These are phyloP conservation scores for Eragrostis tef DNA, from an alignment of 202 grass and related monocot genomes.

Conservation along the genomic window DNA sequence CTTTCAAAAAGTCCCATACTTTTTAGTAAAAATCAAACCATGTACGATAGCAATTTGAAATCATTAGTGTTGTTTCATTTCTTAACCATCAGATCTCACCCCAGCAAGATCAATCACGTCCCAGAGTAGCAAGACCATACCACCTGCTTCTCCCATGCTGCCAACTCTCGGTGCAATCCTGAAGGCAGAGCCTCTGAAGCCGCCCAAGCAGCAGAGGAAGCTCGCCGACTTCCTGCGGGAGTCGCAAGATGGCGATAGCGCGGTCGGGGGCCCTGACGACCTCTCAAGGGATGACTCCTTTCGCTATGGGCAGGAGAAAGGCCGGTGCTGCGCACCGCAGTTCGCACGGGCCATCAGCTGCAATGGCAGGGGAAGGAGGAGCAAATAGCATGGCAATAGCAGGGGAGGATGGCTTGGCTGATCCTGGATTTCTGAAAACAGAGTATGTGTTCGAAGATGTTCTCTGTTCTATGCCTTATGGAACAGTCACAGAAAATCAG, in stretches of 20 bases:
- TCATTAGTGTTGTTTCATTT: background rate
- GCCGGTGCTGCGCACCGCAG: constrained; percentile 45
- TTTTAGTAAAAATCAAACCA: background rate
- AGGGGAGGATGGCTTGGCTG: background rate
- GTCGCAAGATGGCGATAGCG: constrained; percentile 29
- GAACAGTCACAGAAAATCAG: constrained; percentile 12
- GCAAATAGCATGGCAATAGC: background rate
- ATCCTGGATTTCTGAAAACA: background rate
- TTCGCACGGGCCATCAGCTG: constrained; percentile 27
- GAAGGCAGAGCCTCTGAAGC: constrained; percentile 39
- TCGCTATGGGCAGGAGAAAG: background rate
- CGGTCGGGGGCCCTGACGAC: background rate
- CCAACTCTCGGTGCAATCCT: constrained; percentile 47
- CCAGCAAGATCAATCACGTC: constrained; percentile 42
- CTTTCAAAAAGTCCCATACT: background rate
- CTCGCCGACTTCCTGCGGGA: constrained; percentile 51
- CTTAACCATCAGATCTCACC: constrained; percentile 36
- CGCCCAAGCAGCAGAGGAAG: background rate
- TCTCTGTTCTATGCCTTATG: constrained; percentile 10
- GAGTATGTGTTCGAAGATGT: background rate
- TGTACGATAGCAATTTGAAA: background rate
- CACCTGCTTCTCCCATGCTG: background rate
- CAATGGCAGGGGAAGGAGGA: constrained; percentile 38
- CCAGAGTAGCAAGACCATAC: constrained; percentile 9
- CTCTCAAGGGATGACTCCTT: constrained; percentile 23